Evolutionary conservation across 148 eudicot genomes (phyloP).

Genomic region (Rhododendron molle): DNA sequence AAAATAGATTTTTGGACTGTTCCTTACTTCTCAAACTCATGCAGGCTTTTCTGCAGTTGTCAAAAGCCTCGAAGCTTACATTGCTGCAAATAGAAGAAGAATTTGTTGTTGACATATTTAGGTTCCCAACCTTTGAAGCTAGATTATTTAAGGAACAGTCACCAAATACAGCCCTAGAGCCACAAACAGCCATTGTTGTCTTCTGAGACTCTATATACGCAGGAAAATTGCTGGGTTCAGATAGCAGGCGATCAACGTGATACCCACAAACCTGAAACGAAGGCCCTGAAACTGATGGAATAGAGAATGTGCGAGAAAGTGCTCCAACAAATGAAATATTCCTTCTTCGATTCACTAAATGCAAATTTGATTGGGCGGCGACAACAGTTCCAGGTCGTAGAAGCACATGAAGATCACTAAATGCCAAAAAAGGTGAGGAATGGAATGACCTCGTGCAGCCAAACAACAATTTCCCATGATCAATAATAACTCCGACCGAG

Average conservation of each 20-base stretch:
- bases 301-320: slow-evolving; percentile 58
- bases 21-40: slow-evolving; percentile 59
- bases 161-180: slow-evolving; percentile 34
- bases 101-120: slow-evolving; percentile 21
- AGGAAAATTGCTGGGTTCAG: slow-evolving; percentile 24
- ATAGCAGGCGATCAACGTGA: slow-evolving; percentile 44
- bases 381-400: slow-evolving; percentile 41
- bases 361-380: slow-evolving; percentile 50
- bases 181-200: slow-evolving; percentile 43
- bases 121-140: slow-evolving; percentile 24
- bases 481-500: slow-evolving; percentile 32
- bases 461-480: slow-evolving; percentile 38
- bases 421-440: slow-evolving; percentile 24
- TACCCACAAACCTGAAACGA: slow-evolving; percentile 64
- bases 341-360: slow-evolving; percentile 34
- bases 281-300: slow-evolving; percentile 76
- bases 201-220: slow-evolving; percentile 21
- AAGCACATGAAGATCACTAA: slow-evolving; percentile 36
- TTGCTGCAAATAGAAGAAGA: slow-evolving; percentile 20
- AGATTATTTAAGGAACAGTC: slow-evolving; percentile 32
- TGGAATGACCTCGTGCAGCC: slow-evolving; percentile 35
- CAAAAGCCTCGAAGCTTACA: slow-evolving; percentile 20
- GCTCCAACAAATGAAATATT: slow-evolving; percentile 57
- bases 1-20: slow-evolving; percentile 27
- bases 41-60: slow-evolving; percentile 34